Conservation (phyloP, 2,329 filamentous ascomycete species). For the Xylaria sp. region DNA sequence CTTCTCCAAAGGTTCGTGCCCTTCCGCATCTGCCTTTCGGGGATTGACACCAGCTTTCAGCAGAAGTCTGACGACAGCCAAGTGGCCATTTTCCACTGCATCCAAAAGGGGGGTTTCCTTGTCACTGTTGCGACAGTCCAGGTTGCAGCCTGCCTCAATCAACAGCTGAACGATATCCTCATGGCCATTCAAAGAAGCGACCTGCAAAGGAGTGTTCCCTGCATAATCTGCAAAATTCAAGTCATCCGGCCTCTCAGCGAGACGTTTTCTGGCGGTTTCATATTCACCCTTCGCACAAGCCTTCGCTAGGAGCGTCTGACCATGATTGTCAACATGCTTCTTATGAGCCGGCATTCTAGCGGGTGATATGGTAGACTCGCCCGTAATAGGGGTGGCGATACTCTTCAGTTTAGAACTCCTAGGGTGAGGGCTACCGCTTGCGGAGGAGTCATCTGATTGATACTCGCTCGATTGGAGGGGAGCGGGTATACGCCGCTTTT, state of each 20-base stretch:
- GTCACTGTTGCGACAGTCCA: constrained; percentile 81
- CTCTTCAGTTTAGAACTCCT: constrained; percentile 67
- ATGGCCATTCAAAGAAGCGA: constrained; percentile 87
- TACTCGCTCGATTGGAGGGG: constrained; percentile 72
- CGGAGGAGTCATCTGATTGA: constrained; percentile 73
- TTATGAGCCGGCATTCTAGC: constrained; percentile 78
- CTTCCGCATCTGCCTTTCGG: constrained; percentile 88
- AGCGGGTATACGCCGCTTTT: constrained; percentile 70
- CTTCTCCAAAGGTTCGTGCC: constrained; percentile 89
- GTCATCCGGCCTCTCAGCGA: constrained; percentile 84
- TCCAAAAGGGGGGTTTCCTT: constrained; percentile 95
- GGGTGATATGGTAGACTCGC: constrained; percentile 71
- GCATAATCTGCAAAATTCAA: constrained; percentile 91
- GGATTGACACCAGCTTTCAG: constrained; percentile 91
- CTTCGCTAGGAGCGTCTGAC: constrained; percentile 88
- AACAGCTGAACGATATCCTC: constrained; percentile 88
- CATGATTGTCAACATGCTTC: constrained; percentile 90
- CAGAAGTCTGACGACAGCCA: constrained; percentile 86
- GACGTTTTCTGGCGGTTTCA: constrained; percentile 77
- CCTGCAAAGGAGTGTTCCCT: constrained; percentile 94
- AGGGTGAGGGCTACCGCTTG: constrained; percentile 67
- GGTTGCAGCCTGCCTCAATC: constrained; percentile 83
- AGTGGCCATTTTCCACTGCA: constrained; percentile 93
- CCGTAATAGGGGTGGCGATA: constrained; percentile 64
- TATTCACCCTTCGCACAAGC: constrained; percentile 89